A percentile compares a stretch with the other conserved stretches of the same genome.
Conservation (phyloP, 2,329 filamentous ascomycete genomes). For the Teratosphaeria pseudoeucalypti region DNA sequence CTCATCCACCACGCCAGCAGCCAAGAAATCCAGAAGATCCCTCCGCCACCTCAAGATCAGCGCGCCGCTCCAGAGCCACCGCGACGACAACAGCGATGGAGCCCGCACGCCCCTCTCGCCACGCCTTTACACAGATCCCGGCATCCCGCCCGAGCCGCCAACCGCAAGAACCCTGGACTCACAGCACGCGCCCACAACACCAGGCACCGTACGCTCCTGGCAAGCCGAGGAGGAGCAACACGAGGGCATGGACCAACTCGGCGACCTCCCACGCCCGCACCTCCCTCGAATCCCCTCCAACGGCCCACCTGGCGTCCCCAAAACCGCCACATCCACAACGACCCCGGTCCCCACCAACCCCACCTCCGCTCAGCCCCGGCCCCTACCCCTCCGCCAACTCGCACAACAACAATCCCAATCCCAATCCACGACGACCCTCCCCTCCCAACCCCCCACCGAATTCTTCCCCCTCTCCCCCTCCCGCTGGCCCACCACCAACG, state of each 20-base stretch:
- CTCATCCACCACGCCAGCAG: background rate
- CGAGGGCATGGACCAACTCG: constrained; percentile 15
- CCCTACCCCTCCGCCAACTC: constrained; percentile 7
- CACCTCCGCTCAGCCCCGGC: background rate
- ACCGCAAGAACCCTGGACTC: constrained; percentile 17
- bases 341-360: background rate
- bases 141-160: constrained; percentile 45
- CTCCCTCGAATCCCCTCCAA: constrained; percentile 13
- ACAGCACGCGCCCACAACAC: constrained; percentile 19
- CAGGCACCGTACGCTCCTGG: constrained; percentile 17
- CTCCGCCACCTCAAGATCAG: constrained; percentile 50
- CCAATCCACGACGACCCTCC: constrained; percentile 5
- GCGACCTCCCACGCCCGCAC: constrained; percentile 15
- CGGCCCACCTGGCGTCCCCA: background rate
- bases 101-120: constrained; percentile 44
- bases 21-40: constrained; percentile 21
- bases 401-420: background rate
- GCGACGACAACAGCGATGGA: constrained; percentile 35
- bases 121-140: constrained; percentile 43
- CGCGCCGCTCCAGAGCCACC: constrained; percentile 37
- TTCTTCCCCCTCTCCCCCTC: constrained; percentile 4
- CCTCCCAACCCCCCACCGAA: background rate
- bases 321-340: background rate
- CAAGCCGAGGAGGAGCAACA: constrained; percentile 9
- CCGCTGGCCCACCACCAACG: constrained; percentile 23